Evolutionary conservation across 352 stramenopile genomes (phyloP), one percentile per base, ranked within the genome.

Genomic region (Thalassiosira exigua): DNA sequence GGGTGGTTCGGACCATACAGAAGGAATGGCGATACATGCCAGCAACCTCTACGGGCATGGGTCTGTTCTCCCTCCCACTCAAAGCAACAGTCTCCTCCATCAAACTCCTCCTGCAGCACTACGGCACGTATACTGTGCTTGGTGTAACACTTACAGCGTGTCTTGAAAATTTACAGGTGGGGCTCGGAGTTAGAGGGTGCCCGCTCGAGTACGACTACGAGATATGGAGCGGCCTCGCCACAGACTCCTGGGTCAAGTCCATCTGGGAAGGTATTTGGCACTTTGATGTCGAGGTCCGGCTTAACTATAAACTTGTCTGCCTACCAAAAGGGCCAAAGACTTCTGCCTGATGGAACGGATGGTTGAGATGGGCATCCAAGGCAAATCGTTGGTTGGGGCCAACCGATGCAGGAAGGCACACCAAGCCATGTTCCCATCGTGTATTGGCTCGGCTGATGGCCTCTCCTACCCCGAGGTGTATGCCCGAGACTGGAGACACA

Each of bases 31-130:
- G 54, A 0, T 61, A 75, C 27, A 14, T 75, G 14, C 53, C n/a
- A 2, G 1, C 36, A 0, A 19, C 27, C 0, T 60, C 67, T 4
- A 29, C 52, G 0, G 67, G 67, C 0, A 53, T 75, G 0, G 51
- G 24, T 0, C 41, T 74, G 3, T 32, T 19, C 1, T 22, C 33
- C 0, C 9, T 74, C 1, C 14, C 48, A 19, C 17, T 54, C 4
- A 30, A 64, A 39, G 54, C 54, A 7, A 64, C 54, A 0, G 3
- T 46, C 1, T 1, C 9, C 3, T 11, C 39, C 39, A 48, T 48
- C 39, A 48, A 48, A 17, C 29, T 21, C 17, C 42, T 64, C 54
- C n/a, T 64, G 5, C 54, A 64, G 41, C 54, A 64, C 7, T 64
- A 64, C 12, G 26, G 5, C 3, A 54, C 54, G 1, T n/a, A 4